Conservation (phyloP, 163 green algal genomes). For the Scenedesmus sp. region DNA sequence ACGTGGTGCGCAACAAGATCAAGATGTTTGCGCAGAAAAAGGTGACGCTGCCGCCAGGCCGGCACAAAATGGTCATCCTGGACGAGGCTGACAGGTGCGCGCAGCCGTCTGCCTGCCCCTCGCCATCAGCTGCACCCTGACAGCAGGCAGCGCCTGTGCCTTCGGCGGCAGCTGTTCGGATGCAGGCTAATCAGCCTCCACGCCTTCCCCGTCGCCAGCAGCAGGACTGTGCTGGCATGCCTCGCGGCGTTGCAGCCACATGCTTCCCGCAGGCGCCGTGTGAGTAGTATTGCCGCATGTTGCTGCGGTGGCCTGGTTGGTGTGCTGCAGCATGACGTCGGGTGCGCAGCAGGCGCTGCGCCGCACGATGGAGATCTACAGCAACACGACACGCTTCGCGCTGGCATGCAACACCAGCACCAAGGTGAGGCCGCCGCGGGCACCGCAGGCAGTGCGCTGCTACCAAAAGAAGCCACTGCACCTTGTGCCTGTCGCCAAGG, state of each 20-base stretch:
- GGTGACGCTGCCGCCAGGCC: constrained; percentile 91
- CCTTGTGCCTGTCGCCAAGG: no score
- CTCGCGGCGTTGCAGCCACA: no score
- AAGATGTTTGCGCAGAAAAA: constrained; percentile 99
- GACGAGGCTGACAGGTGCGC: constrained; percentile 95
- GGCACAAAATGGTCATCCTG: constrained; percentile 98
- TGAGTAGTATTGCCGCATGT: background rate
- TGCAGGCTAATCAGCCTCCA: no score
- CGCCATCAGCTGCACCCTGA: no score
- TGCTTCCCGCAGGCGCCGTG: no score
- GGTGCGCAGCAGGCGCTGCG: constrained; percentile 97
- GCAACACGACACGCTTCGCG: constrained; percentile 96
- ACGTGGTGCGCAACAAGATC: constrained; percentile 99
- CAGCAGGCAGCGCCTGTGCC: no score
- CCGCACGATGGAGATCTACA: constrained; percentile 99
- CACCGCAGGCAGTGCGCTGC: background rate
- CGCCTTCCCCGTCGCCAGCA: no score
- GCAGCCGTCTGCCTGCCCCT: no score
- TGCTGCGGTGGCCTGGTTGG: background rate
- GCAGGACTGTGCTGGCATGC: no score
- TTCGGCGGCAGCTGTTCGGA: no score
- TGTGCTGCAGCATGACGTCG: constrained; percentile 39
- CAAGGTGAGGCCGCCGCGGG: constrained; percentile 77
- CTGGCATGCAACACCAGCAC: constrained; percentile 97
- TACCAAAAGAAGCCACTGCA: no score